Base-by-base conservation (phyloP, 208 protist genomes). In the Acanthamoeba healyi region DNA sequence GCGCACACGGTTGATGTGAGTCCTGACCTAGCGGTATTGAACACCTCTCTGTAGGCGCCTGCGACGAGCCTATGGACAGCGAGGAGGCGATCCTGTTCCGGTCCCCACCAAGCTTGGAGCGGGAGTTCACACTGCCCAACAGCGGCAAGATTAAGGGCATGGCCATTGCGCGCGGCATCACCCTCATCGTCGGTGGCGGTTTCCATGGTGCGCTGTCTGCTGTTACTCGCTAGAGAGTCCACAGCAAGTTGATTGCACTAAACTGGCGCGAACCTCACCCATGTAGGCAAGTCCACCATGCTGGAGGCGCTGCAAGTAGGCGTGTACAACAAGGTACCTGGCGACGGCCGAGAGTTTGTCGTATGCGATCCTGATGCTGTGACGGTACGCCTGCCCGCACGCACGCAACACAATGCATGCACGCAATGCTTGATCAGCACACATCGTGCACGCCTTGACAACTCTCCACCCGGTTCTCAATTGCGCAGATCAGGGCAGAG, bases 181-280 rank as follows among this genome's bases (percentile, higher is more conserved):
- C 98, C 3, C 96, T 99, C 17, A 99, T 99, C 46, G 98, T 98
- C 0, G 99, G 99, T 51, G 98, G 98, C 15, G 98, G 98, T n/a
- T 99, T 98, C 93, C 98, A 99, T 94, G 98, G 93, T 96, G 24
- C 6, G 24, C 54, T 12, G 32, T n/a, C n/a, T n/a, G n/a, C n/a
- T n/a, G n/a, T n/a, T n/a, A n/a, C n/a, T n/a, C n/a, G n/a, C n/a
- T n/a, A n/a, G n/a, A n/a, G n/a, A n/a, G n/a, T n/a, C n/a, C n/a
- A n/a, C n/a, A n/a, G n/a, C n/a, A n/a, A n/a, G n/a, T n/a, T n/a
- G n/a, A n/a, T n/a, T n/a, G n/a, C n/a, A n/a, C n/a, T n/a, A n/a
- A n/a, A n/a, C n/a, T n/a, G 58, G 15, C 49, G 49, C 49, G 10
- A 54, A 15, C 49, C 49, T 54, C 49, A 54, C 63, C 63, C n/a